Evolutionary conservation across 1,139 yeast species (phyloP).

Genomic region (Trichomonascaceae sp.): DNA sequence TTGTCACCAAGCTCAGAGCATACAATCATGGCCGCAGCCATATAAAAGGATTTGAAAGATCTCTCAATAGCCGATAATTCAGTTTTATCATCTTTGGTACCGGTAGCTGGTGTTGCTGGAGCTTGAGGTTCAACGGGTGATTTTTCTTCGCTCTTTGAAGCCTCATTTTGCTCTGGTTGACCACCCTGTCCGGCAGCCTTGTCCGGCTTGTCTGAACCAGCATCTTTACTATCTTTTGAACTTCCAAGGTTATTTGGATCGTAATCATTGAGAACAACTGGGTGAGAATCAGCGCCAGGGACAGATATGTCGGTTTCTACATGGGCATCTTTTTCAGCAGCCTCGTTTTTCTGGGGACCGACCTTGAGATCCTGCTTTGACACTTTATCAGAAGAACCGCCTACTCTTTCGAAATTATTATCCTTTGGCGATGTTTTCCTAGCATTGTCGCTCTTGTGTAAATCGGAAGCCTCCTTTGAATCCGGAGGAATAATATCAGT

Average conservation of each 20-base stretch:
- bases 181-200: constrained; percentile 2
- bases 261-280: constrained; percentile 35
- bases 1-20: constrained; percentile 96
- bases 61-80: not conserved
- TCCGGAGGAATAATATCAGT: constrained; percentile 30
- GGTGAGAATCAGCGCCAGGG: constrained; percentile 27
- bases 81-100: not conserved
- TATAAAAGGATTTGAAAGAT: constrained; percentile 20
- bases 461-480: constrained; percentile 28
- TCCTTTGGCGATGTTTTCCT: constrained; percentile 35
- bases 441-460: constrained; percentile 28
- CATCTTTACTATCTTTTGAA: constrained; percentile 21
- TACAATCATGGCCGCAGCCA: constrained; percentile 60
- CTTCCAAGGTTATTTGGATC: constrained; percentile 36
- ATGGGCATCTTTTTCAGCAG: constrained; percentile 13
- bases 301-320: constrained; percentile 12
- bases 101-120: not conserved
- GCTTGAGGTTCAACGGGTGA: constrained; percentile 1
- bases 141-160: constrained; percentile 8
- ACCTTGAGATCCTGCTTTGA: constrained; percentile 30
- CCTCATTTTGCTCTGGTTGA: constrained; percentile 7
- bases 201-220: constrained; percentile 13
- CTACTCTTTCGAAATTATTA: constrained; percentile 24
- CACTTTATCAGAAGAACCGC: constrained; percentile 28
- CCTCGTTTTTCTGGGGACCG: constrained; percentile 21